A percentile compares a stretch with the other conserved stretches of the same genome.
phyloP scores from a whole-genome alignment of 805 yeast genomes.

The Maudiozyma bulderi region DNA sequence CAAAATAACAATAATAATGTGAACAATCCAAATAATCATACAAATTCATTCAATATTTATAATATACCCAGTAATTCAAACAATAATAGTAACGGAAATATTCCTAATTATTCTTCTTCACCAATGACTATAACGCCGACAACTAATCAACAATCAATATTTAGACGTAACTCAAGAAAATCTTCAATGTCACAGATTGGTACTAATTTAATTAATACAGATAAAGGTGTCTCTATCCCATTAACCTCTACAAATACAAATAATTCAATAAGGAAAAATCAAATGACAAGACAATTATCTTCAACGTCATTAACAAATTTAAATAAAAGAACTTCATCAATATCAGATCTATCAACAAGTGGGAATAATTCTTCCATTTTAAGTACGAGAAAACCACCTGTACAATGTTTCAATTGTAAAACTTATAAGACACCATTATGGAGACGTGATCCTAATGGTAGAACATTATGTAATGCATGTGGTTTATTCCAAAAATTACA shows the following conservation, averaged over 20 bases:
- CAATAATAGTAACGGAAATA: not conserved
- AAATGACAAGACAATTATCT: conserved; percentile 19
- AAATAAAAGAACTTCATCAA: conserved; percentile 17
- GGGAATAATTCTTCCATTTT: not conserved
- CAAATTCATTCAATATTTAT: conserved; percentile 2
- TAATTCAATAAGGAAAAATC: conserved; percentile 23
- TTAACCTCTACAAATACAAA: conserved; percentile 8
- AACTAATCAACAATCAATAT: not conserved
- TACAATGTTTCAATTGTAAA: conserved; percentile 75
- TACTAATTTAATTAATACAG: not conserved
- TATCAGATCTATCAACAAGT: conserved; percentile 13
- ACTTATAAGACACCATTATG: conserved; percentile 91
- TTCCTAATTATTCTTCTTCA: not conserved
- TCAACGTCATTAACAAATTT: conserved; percentile 21
- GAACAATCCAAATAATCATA: not conserved
- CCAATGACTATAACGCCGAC: not conserved
- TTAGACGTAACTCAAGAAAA: not conserved
- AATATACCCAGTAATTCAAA: not conserved
- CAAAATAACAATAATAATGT: conserved; percentile 1
- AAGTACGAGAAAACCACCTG: conserved; percentile 24
- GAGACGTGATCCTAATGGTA: conserved; percentile 89
- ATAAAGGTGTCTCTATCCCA: conserved; percentile 6
- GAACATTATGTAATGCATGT: conserved; percentile 92
- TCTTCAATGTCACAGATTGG: not conserved
- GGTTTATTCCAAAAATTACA: conserved; percentile 86